phyloP scores from a whole-genome alignment of 108 stramenopile genomes.

The Pseudonitzschia multiseries region DNA sequence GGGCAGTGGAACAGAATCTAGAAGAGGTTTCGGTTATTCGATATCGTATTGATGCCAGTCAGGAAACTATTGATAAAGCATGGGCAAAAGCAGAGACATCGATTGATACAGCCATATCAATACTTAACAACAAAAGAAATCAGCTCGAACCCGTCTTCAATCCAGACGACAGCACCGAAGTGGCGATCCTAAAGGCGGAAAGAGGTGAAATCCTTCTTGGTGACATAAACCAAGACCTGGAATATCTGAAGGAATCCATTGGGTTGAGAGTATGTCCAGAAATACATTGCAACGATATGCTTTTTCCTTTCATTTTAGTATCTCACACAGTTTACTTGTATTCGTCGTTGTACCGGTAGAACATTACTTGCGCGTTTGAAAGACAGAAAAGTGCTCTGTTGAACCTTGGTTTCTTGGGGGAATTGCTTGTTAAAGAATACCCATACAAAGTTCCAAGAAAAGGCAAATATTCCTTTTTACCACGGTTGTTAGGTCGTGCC shows the following conservation, averaged over 20 bases:
- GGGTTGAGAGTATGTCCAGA: constrained; percentile 13
- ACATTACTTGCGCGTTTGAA: constrained; percentile 29
- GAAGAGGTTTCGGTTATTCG: constrained; percentile 37
- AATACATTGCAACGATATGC: background rate
- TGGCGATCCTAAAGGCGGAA: constrained; percentile 64
- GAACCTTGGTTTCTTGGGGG: constrained; percentile 69
- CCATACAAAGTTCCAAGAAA: constrained; percentile 71
- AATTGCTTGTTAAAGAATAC: constrained; percentile 56
- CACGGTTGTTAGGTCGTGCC: constrained; percentile 71
- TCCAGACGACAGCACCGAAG: constrained; percentile 68
- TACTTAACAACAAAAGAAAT: constrained; percentile 57
- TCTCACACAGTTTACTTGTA: background rate
- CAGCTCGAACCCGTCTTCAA: constrained; percentile 78
- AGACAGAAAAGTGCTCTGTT: constrained; percentile 52
- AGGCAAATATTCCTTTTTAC: constrained; percentile 78
- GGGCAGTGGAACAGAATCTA: constrained; percentile 56
- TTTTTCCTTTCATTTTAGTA: background rate
- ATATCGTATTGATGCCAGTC: constrained; percentile 5
- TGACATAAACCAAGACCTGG: constrained; percentile 46
- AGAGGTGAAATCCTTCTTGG: constrained; percentile 68
- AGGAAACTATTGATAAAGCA: constrained; percentile 15
- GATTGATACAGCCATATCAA: constrained; percentile 32
- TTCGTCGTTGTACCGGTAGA: constrained; percentile 18
- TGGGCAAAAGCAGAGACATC: constrained; percentile 26
- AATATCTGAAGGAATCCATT: constrained; percentile 39